These are phyloP conservation scores for Oxytropis ochrocephala DNA, from an alignment of 306 rosid genomes.

Conservation along the genomic window DNA sequence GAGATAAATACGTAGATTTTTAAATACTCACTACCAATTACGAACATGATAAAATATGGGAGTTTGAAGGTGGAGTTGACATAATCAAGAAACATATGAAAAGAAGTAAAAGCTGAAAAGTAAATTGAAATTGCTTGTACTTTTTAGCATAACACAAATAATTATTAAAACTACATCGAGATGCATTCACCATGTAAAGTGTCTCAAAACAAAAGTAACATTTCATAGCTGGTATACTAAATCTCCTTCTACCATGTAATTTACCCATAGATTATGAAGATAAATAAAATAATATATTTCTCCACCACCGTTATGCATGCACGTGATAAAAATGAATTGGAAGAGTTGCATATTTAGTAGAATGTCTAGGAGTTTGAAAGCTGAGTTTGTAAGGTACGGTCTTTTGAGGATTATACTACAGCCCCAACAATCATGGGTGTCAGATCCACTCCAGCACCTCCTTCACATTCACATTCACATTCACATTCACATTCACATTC, in stretches of 20 bases:
- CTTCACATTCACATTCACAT: no score
- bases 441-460: constrained; percentile 44
- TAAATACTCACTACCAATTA: no score
- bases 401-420: constrained; percentile 23
- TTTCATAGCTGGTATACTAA: neutral
- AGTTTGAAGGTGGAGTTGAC: neutral
- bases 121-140: neutral
- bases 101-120: constrained; percentile 14
- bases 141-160: neutral
- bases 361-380: constrained; percentile 39
- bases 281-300: neutral
- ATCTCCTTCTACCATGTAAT: neutral
- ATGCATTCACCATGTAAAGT: neutral
- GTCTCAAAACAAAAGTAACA: neutral
- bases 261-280: neutral
- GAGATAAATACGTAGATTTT: no score
- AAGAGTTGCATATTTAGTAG: constrained; percentile 28
- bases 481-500: no score
- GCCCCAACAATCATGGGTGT: constrained; percentile 57
- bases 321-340: constrained; percentile 31
- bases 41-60: neutral
- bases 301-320: constrained; percentile 13
- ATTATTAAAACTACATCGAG: neutral
- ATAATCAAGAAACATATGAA: neutral
- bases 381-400: constrained; percentile 33